Evolutionary conservation across 1,284 basidiomycete species (phyloP).

Genomic region (Ustilago shanxiensis): DNA sequence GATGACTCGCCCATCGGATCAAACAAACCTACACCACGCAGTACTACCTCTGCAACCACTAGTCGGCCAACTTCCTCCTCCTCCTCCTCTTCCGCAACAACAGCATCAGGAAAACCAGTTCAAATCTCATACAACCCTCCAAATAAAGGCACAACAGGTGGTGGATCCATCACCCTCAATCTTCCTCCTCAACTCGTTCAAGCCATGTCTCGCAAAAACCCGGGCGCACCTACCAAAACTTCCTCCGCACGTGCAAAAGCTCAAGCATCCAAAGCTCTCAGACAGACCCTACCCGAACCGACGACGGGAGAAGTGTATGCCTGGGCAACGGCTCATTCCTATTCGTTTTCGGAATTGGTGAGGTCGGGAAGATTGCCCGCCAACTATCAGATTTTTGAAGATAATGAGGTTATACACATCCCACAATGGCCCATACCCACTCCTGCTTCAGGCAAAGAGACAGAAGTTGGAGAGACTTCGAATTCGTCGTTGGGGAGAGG

Average conservation of each 20-base stretch:
- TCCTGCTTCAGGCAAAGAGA: background rate
- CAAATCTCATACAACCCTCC: constrained; percentile 43
- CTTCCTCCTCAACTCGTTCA: constrained; percentile 43
- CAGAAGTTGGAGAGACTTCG: background rate
- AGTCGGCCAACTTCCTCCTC: constrained; percentile 12
- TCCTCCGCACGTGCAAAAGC: constrained; percentile 50
- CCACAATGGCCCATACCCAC: constrained; percentile 58
- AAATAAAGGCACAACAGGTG: constrained; percentile 33
- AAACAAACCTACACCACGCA: background rate
- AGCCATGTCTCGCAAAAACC: constrained; percentile 47
- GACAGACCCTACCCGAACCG: constrained; percentile 42
- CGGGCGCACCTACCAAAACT: constrained; percentile 30
- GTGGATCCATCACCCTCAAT: constrained; percentile 48
- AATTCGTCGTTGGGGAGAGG: constrained; percentile 26
- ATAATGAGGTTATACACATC: constrained; percentile 66
- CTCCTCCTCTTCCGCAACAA: constrained; percentile 6
- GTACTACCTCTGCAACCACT: background rate
- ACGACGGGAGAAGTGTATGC: constrained; percentile 60
- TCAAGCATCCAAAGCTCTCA: constrained; percentile 43
- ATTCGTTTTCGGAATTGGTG: constrained; percentile 60
- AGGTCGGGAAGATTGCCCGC: constrained; percentile 52
- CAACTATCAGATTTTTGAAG: constrained; percentile 61
- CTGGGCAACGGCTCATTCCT: constrained; percentile 63
- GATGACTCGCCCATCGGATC: constrained; percentile 18
- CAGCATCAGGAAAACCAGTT: constrained; percentile 41